Percentiles rank a stretch among this genome's conserved stretches.
Evolutionary conservation across 1,139 yeast species (phyloP).

Genomic region (Diutina ranongensis): DNA sequence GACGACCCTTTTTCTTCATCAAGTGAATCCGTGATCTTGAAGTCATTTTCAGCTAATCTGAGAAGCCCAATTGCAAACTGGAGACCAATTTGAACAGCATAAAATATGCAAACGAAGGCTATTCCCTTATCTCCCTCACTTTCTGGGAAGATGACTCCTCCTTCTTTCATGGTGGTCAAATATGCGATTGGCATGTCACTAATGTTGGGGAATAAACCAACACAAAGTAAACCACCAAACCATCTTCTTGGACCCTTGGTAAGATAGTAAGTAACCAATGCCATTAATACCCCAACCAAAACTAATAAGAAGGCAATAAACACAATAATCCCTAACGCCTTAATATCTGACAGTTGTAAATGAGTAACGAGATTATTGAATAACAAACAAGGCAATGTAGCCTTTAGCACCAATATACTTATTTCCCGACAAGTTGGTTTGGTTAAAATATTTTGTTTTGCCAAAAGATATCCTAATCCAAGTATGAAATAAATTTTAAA

Average conservation of each 20-base stretch:
- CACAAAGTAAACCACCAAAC: constrained; percentile 67
- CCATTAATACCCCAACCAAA: constrained; percentile 24
- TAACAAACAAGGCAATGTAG: constrained; percentile 67
- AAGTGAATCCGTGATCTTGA: constrained; percentile 23
- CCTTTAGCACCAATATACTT: constrained; percentile 61
- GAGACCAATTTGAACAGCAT: constrained; percentile 57
- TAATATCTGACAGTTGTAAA: constrained; percentile 60
- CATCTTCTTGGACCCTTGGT: constrained; percentile 56
- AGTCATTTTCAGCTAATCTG: constrained; percentile 58
- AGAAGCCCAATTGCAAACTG: constrained; percentile 74
- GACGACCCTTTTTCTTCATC: neutral
- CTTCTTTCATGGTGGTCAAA: constrained; percentile 65
- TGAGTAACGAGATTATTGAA: constrained; percentile 67
- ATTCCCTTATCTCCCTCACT: constrained; percentile 69
- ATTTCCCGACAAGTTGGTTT: constrained; percentile 68
- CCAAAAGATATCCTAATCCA: constrained; percentile 55
- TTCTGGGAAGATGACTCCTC: constrained; percentile 41
- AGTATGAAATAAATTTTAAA: constrained; percentile 74
- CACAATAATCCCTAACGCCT: constrained; percentile 62
- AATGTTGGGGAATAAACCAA: constrained; percentile 56
- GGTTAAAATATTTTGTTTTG: constrained; percentile 55
- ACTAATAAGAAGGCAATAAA: constrained; percentile 41
- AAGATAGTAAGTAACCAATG: constrained; percentile 19
- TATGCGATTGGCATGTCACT: constrained; percentile 87
- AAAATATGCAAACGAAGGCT: constrained; percentile 73